Percentiles rank a stretch among this genome's conserved stretches.
phyloP scores from a whole-genome alignment of 257 asterid species.

The Nicotiana tabacum region DNA sequence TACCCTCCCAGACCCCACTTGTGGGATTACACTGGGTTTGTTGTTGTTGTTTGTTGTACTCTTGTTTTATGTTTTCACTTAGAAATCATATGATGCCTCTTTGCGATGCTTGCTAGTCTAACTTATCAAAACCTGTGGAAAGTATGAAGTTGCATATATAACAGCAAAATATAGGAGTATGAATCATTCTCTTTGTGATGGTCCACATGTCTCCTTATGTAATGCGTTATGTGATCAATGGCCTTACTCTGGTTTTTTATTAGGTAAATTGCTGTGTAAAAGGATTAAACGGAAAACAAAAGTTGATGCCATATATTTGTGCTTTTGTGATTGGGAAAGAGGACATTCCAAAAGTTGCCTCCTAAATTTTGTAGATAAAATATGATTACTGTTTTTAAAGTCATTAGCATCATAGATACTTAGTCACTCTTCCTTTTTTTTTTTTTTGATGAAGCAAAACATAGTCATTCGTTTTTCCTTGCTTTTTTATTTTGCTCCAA shows the following conservation, averaged over 20 bases:
- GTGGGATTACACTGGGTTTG: no score
- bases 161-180: neutral
- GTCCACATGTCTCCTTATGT: neutral
- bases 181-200: neutral
- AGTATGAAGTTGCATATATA: neutral
- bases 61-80: neutral
- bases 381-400: neutral
- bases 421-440: neutral
- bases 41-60: neutral
- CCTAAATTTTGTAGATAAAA: neutral
- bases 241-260: neutral
- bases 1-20: no score
- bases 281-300: neutral
- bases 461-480: neutral
- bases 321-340: neutral
- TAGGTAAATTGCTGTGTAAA: neutral
- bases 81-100: constrained; percentile 2
- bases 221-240: neutral
- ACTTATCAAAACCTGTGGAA: neutral
- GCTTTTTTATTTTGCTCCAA: neutral
- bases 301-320: neutral
- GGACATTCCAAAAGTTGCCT: neutral
- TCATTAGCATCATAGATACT: neutral
- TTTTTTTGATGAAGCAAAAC: no score
- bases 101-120: neutral